Evolutionary conservation across 768 basidiomycete genomes (phyloP), one percentile per base, ranked within the genome.

Genomic region (Dioszegia crocea): DNA sequence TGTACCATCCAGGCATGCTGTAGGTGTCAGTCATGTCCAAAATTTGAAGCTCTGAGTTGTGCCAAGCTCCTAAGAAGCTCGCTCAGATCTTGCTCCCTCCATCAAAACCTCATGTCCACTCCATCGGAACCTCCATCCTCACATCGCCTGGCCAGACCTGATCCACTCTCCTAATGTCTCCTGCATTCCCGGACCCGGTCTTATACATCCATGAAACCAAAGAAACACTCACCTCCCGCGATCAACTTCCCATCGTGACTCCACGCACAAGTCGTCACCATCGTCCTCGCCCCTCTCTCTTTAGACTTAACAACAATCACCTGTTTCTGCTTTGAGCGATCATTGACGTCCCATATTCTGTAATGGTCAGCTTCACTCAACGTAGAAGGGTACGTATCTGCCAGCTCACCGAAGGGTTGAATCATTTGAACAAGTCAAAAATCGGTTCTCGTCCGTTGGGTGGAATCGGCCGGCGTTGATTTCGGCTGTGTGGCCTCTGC

Each of bases 281-380:
- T 92, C 4, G 96, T 97, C 64, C 93, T 83, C 16, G 90, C 87
- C 30, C 96, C 96, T 57, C 93, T 82, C 65, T 97, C 92, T 73
- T 93, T 97, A 9, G 89, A 91, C 79, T 93, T 94, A 69, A 94
- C 91, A 16, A 97, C 92, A 67, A 99, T 94, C 41, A 96, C 91
- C 0, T 86, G 83, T 79, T 92, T 97, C 71, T 96, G 92, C 78
- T 97, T 96, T 50, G 90, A 84, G 75, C 86, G 89, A 70, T 91
- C 86, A 73, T 91, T 88, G 31, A 86, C 84, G 67, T 98, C 88
- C 96, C 96, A 99, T 77, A 99, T 88, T 60, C 92, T 93, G 48
- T 60, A 19, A 36, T n/a, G 46, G 16, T 61, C 45, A 60, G 65
- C 49, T 10, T n/a, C 23, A 47, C 12, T 21, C 27, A 47, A 4